Conservation (phyloP, 2,329 filamentous ascomycete species). For the Arthrobotrys megalospora region DNA sequence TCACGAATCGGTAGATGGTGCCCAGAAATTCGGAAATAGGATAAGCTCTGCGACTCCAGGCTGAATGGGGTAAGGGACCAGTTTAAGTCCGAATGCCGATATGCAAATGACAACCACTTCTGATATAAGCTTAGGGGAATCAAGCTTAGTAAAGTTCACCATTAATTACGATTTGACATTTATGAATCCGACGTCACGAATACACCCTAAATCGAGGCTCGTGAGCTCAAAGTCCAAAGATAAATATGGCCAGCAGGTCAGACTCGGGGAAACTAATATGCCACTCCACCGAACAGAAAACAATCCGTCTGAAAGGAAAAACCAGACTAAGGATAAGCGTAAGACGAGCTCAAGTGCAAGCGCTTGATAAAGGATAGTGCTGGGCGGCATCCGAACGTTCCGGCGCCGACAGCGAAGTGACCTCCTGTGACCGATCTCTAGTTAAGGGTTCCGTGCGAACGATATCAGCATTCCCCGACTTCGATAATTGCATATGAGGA, state of each 20-base stretch:
- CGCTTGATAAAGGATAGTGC: slow-evolving; percentile 20
- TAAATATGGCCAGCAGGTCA: neutral
- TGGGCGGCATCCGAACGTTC: slow-evolving; percentile 52
- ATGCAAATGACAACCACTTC: neutral
- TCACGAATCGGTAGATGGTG: slow-evolving; percentile 48
- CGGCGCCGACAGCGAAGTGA: slow-evolving; percentile 47
- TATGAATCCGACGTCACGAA: slow-evolving; percentile 12
- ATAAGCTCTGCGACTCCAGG: slow-evolving; percentile 23
- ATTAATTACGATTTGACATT: neutral
- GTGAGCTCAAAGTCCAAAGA: neutral
- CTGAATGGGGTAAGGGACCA: slow-evolving; percentile 37
- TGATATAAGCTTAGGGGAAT: slow-evolving; percentile 23
- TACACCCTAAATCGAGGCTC: neutral
- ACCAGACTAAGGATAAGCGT: neutral
- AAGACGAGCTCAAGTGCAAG: slow-evolving; percentile 4
- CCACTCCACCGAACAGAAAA: slow-evolving; percentile 1
- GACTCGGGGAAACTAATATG: slow-evolving; percentile 2
- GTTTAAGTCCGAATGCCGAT: slow-evolving; percentile 46
- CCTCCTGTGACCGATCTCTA: neutral
- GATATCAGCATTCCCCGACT: neutral
- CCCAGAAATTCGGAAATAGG: neutral
- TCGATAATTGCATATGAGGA: neutral
- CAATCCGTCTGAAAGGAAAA: neutral
- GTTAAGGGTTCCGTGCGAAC: too few relatives aligned
- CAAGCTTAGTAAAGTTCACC: neutral